Percentiles rank a stretch among this genome's conserved stretches.
Conservation (phyloP, 2,329 filamentous ascomycete genomes). For the Fusarium sp. region DNA sequence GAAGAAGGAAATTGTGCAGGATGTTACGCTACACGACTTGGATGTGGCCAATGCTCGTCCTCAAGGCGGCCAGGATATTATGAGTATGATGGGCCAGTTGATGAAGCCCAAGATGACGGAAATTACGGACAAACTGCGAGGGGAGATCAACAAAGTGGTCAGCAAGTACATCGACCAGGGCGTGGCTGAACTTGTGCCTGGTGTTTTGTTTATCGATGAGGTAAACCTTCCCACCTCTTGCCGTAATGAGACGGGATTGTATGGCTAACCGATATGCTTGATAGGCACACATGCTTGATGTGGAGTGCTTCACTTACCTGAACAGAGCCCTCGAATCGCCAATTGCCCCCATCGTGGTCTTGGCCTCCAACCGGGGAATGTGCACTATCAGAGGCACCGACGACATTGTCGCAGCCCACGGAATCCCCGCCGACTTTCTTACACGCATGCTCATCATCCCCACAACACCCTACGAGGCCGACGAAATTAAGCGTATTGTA, state of each 20-base stretch:
- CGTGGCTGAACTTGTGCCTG: slow-evolving; percentile 96
- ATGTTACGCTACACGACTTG: slow-evolving; percentile 95
- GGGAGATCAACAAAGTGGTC: slow-evolving; percentile 99
- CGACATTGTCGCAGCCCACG: slow-evolving; percentile 86
- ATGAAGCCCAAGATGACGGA: slow-evolving; percentile 99
- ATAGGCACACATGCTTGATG: slow-evolving; percentile 98
- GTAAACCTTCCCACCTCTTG: slow-evolving; percentile 59
- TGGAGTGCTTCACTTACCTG: slow-evolving; percentile 98
- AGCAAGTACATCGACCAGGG: slow-evolving; percentile 99
- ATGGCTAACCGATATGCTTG: slow-evolving; percentile 40
- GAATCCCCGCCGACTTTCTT: slow-evolving; percentile 92
- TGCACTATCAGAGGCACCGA: slow-evolving; percentile 90
- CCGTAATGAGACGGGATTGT: slow-evolving; percentile 29
- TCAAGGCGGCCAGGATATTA: slow-evolving; percentile 97
- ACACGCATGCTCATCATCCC: slow-evolving; percentile 95
- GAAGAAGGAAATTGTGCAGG: slow-evolving; percentile 99
- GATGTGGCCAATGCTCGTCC: slow-evolving; percentile 96
- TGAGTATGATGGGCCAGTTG: slow-evolving; percentile 99
- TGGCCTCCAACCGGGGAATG: slow-evolving; percentile 96
- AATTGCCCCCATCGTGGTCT: slow-evolving; percentile 95
- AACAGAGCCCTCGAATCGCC: slow-evolving; percentile 96
- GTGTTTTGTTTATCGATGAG: slow-evolving; percentile 98
- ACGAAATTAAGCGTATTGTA: slow-evolving; percentile 94
- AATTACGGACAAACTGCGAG: slow-evolving; percentile 95
- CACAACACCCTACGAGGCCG: slow-evolving; percentile 86